phyloP scores from a whole-genome alignment of 306 rosid genomes.

The cucumber (Cucumis sativus) region DNA sequence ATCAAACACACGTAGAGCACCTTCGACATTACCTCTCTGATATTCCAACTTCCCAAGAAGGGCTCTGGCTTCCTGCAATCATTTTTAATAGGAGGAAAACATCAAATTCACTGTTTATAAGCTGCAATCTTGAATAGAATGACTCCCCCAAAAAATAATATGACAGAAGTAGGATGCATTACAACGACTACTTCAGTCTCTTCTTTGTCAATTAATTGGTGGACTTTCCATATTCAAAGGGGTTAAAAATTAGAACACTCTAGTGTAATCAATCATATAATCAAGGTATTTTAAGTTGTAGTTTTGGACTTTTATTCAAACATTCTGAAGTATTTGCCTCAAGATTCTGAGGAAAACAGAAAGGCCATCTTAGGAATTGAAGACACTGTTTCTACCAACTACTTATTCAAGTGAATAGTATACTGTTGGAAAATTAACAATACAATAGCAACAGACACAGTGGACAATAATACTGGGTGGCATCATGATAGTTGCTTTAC shows the following conservation, averaged over 20 bases:
- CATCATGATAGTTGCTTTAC: neutral
- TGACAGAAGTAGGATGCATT: neutral
- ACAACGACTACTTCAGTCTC: neutral
- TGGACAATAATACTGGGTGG: neutral
- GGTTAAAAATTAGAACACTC: neutral
- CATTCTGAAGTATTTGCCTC: neutral
- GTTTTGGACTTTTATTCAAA: neutral
- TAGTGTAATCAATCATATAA: neutral
- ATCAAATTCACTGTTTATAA: neutral
- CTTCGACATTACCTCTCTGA: slow-evolving; percentile 92
- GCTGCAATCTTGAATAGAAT: neutral
- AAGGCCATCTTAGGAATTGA: neutral
- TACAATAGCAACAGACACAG: neutral
- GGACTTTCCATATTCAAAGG: neutral
- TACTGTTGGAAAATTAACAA: neutral
- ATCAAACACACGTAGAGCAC: slow-evolving; percentile 85
- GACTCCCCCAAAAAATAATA: neutral
- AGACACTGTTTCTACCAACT: neutral
- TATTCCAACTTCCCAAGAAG: slow-evolving; percentile 97
- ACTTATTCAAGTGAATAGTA: neutral
- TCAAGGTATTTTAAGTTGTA: neutral
- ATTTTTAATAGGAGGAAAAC: neutral
- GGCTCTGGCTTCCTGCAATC: slow-evolving; percentile 84
- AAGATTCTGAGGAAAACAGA: neutral
- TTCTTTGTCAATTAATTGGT: neutral